These are phyloP conservation scores for Boletus reticulatus DNA, from an alignment of 768 basidiomycete species.

Conservation along the genomic window DNA sequence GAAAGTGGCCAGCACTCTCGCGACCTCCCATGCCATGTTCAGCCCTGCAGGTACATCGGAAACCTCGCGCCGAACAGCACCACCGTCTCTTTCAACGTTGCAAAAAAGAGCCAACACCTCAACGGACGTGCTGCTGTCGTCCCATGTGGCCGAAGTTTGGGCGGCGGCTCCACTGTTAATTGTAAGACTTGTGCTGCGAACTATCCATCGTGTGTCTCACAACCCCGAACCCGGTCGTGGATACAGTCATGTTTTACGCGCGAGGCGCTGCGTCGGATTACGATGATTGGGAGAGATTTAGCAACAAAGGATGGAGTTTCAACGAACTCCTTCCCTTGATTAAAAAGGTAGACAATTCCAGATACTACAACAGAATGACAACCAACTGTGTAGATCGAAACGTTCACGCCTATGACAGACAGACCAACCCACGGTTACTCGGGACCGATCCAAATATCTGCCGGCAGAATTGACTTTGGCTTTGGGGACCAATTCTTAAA, in stretches of 20 bases:
- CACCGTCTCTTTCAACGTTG: slow-evolving; percentile 43
- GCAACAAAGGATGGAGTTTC: slow-evolving; percentile 62
- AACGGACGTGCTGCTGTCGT: slow-evolving; percentile 45
- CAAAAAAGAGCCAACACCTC: slow-evolving; percentile 39
- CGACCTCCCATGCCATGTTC: slow-evolving; percentile 45
- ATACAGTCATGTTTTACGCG: slow-evolving; percentile 47
- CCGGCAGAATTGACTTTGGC: neutral
- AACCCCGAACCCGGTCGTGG: neutral
- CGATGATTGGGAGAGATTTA: slow-evolving; percentile 53
- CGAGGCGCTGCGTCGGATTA: slow-evolving; percentile 61
- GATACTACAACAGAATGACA: slow-evolving; percentile 5
- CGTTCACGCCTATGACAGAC: slow-evolving; percentile 32
- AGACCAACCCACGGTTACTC: slow-evolving; percentile 36
- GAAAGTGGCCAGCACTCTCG: slow-evolving; percentile 57
- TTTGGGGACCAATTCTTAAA: slow-evolving; percentile 44
- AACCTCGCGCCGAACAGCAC: slow-evolving; percentile 41
- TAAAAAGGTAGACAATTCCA: slow-evolving; percentile 43
- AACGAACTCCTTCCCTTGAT: slow-evolving; percentile 54
- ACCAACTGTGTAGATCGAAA: slow-evolving; percentile 44
- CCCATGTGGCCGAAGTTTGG: slow-evolving; percentile 49
- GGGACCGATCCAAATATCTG: slow-evolving; percentile 30
- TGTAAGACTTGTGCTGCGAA: slow-evolving; percentile 33
- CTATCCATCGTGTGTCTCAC: neutral
- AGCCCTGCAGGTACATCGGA: slow-evolving; percentile 50
- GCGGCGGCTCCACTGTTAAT: slow-evolving; percentile 64